Base-by-base conservation (phyloP, 139 green algal genomes). In the Closterium sp. region DNA sequence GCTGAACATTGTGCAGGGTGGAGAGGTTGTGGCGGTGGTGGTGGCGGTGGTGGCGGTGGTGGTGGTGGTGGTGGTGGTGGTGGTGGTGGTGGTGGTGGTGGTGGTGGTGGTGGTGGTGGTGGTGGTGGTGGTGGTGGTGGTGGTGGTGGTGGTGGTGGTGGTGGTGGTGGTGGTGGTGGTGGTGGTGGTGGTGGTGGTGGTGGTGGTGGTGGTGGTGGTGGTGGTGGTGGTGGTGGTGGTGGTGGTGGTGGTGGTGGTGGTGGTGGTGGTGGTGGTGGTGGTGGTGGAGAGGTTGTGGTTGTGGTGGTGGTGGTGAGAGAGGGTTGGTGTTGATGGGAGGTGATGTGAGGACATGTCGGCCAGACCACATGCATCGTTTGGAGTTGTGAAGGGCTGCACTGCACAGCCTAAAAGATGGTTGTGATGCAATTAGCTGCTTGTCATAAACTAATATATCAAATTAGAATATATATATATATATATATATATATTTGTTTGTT, bases 11-110 rank as follows among this genome's bases (percentile, higher is more conserved):
- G n/a, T n/a, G n/a, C n/a, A n/a, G n/a, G n/a, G n/a, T n/a, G n/a
- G n/a, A n/a, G n/a, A n/a, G n/a, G n/a, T n/a, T n/a, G 86, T 33
- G n/a, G 38, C 86, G 33, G 38, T 64, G 86, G 86, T 33, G 86
- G 33, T 33, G 86, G 34, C 86, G 23, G 86, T 55, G n/a, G 86
- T 84, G 66, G 66, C 21, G 66, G 66, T 84, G 66, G 66, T 84
- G 66, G 66, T 84, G 66, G 66, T 84, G 66, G 66, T 84, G 66
- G 66, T 84, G 66, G 66, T 84, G 66, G 66, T 84, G 66, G 66
- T 84, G 66, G 66, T 84, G 66, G 66, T 84, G 66, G 66, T 84
- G 66, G 66, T 84, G 66, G 66, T 84, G 66, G 66, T 84, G 66
- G 66, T 84, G 66, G 66, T 84, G 66, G 66, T 84, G 66, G 66